Percentiles rank a stretch among this genome's conserved stretches.
phyloP scores from a whole-genome alignment of 768 basidiomycete genomes.

The Pholiota microspora region DNA sequence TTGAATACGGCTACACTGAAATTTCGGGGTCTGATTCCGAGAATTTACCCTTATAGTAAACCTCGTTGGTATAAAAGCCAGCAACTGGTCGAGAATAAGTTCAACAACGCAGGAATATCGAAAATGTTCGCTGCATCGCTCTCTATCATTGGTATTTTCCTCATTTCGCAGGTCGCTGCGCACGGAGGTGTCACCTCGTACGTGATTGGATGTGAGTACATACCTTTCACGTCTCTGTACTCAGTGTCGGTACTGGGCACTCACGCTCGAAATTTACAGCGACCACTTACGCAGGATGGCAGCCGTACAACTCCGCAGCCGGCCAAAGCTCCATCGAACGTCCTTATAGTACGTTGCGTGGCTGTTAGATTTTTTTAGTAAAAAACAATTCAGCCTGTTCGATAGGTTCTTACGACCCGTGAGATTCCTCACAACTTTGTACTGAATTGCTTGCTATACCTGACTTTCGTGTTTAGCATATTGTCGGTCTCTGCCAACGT shows the following conservation, averaged over 20 bases:
- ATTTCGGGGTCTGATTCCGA: neutral
- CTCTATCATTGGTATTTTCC: conserved; percentile 25
- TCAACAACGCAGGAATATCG: neutral
- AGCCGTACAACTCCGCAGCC: conserved; percentile 32
- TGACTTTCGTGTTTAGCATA: conserved; percentile 18
- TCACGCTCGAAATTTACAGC: conserved; percentile 12
- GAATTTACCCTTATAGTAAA: no score
- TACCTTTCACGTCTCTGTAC: no score
- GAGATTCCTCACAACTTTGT: conserved; percentile 9
- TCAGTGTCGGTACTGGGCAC: no score
- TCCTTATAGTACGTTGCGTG: conserved; percentile 26
- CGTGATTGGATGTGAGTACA: conserved; percentile 27
- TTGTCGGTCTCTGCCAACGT: conserved; percentile 21
- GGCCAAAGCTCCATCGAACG: conserved; percentile 34
- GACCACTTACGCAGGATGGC: conserved; percentile 31
- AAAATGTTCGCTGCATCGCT: conserved; percentile 24
- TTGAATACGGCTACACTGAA: neutral
- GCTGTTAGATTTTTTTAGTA: neutral
- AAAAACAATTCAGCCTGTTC: neutral
- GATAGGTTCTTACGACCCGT: conserved; percentile 32
- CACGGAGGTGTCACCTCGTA: conserved; percentile 38
- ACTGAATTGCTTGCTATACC: neutral
- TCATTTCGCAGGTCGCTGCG: conserved; percentile 30
- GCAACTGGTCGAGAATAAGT: neutral
- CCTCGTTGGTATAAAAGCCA: neutral